phyloP scores from a whole-genome alignment of 441 rosid genomes.

The Syzygium malaccense region DNA sequence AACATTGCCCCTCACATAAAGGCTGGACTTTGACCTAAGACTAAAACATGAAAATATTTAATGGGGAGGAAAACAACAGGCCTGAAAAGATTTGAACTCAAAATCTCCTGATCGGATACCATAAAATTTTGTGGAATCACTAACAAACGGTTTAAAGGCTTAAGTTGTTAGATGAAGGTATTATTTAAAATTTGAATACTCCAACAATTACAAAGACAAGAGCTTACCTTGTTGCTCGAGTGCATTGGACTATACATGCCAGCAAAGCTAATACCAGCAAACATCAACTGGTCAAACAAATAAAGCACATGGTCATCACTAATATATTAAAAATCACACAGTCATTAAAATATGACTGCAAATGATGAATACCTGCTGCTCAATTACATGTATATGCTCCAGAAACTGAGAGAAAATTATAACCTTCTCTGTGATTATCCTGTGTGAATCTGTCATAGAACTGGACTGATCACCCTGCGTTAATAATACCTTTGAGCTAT shows the following conservation, averaged over 20 bases:
- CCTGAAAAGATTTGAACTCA: neutral
- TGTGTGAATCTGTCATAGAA: conserved; percentile 21
- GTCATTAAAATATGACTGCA: neutral
- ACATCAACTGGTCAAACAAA: conserved; percentile 41
- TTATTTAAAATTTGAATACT: neutral
- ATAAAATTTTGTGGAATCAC: neutral
- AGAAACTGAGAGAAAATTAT: conserved; percentile 93
- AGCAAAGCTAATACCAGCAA: conserved; percentile 77
- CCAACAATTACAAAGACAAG: neutral
- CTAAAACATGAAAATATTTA: neutral
- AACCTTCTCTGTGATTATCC: conserved; percentile 52
- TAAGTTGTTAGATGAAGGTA: neutral
- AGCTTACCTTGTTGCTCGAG: conserved; percentile 58
- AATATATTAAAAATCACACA: neutral
- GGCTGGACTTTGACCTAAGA: neutral
- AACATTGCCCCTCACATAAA: neutral
- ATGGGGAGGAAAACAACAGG: neutral
- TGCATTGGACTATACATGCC: conserved; percentile 91
- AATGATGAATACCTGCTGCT: conserved; percentile 67
- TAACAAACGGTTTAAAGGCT: neutral
- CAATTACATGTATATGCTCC: conserved; percentile 89
- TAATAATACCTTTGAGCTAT: conserved; percentile 1
- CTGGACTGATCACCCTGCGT: conserved; percentile 1
- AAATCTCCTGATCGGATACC: neutral
- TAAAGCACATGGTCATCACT: neutral